Percentiles rank a stretch among this genome's conserved stretches.
Conservation (phyloP, 495 filamentous ascomycete genomes). For the Neurospora tetraspora region DNA sequence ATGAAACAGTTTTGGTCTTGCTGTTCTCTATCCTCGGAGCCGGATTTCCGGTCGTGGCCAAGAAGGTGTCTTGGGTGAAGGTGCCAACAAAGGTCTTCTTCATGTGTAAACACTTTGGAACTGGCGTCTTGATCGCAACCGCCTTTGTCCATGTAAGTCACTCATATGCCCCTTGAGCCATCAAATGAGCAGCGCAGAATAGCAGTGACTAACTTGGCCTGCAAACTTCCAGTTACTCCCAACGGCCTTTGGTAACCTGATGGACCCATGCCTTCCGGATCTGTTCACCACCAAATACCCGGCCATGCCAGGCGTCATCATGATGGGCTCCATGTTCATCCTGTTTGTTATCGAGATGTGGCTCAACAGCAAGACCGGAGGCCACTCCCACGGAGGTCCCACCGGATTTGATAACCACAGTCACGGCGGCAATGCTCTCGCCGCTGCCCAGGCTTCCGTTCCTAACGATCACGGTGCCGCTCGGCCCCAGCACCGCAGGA, state of each 20-base stretch:
- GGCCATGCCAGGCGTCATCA: slow-evolving; percentile 50
- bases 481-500: slow-evolving; percentile 17
- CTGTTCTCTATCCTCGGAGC: slow-evolving; percentile 33
- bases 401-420: slow-evolving; percentile 26
- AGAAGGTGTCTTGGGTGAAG: slow-evolving; percentile 44
- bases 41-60: slow-evolving; percentile 44
- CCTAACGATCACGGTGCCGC: not conserved
- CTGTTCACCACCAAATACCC: slow-evolving; percentile 46
- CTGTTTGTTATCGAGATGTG: slow-evolving; percentile 50
- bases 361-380: slow-evolving; percentile 39
- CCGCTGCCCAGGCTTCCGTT: not conserved
- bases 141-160: slow-evolving; percentile 59
- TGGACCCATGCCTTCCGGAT: slow-evolving; percentile 48
- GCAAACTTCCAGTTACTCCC: slow-evolving; percentile 36
- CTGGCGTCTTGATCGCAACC: slow-evolving; percentile 58
- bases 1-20: slow-evolving; percentile 27
- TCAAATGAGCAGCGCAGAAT: not conserved
- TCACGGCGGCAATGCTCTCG: slow-evolving; percentile 7
- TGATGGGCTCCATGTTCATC: slow-evolving; percentile 45
- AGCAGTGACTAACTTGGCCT: not conserved
- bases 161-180: not conserved
- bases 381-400: slow-evolving; percentile 41
- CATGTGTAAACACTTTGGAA: slow-evolving; percentile 55
- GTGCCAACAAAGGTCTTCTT: slow-evolving; percentile 44
- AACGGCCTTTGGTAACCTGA: slow-evolving; percentile 45